These are phyloP conservation scores for Ogataea ramenticola DNA, from an alignment of 805 yeast species.

Conservation along the genomic window DNA sequence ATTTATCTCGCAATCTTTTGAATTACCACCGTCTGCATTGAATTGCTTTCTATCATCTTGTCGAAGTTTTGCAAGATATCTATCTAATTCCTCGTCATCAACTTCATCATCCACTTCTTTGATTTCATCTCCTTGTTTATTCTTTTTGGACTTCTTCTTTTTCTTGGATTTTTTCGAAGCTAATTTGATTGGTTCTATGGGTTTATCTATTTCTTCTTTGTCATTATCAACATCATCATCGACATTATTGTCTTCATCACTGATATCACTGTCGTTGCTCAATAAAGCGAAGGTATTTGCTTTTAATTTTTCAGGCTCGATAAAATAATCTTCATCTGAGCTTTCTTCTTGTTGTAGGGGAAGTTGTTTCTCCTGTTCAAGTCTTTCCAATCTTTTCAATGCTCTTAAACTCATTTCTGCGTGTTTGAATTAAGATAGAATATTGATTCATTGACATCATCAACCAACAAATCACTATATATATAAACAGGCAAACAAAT, in stretches of 20 bases:
- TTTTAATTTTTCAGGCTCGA: conserved; percentile 8
- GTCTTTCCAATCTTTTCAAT: conserved; percentile 33
- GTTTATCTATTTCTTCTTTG: conserved; percentile 2
- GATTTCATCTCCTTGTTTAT: conserved; percentile 7
- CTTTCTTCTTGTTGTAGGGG: conserved; percentile 7
- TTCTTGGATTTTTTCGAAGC: conserved; percentile 6
- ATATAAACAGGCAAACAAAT: too few relatives aligned
- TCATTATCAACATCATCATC: conserved; percentile 5
- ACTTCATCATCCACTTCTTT: conserved; percentile 13
- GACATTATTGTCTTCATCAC: conserved; percentile 20
- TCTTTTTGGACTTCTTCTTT: conserved; percentile 14
- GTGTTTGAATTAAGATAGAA: too few relatives aligned
- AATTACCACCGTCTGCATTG: conserved; percentile 5
- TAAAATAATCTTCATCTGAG: conserved; percentile 4
- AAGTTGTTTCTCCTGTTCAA: conserved; percentile 16
- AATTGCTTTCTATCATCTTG: conserved; percentile 16
- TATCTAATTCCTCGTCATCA: conserved; percentile 57
- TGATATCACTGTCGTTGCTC: too few relatives aligned
- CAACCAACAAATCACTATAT: too few relatives aligned
- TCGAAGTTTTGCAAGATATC: conserved; percentile 38
- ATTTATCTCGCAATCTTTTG: conserved; percentile 21
- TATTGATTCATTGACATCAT: too few relatives aligned
- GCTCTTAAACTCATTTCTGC: conserved; percentile 41
- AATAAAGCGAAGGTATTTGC: conserved; percentile 42
- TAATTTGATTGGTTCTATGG: too few relatives aligned